Evolutionary conservation across 148 eudicot species (phyloP).

Genomic region (Rhododendron mucronatum): DNA sequence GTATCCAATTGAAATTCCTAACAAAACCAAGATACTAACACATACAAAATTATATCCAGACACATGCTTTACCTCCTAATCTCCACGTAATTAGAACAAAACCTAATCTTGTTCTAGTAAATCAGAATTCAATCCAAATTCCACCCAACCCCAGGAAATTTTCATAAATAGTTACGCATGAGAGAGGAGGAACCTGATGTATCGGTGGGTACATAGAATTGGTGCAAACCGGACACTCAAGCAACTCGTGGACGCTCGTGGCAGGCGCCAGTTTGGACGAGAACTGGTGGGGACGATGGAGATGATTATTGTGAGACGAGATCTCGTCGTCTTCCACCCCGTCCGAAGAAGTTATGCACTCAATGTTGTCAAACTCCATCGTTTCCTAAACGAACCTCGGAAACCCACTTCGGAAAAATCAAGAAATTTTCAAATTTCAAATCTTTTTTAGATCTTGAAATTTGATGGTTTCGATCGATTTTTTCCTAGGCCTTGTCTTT

Average conservation of each 20-base stretch:
- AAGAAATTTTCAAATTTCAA: not conserved
- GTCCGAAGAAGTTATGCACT: conserved; percentile 65
- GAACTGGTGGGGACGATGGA: conserved; percentile 26
- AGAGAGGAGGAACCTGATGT: conserved; percentile 42
- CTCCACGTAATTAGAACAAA: not conserved
- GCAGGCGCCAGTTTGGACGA: conserved; percentile 57
- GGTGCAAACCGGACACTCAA: conserved; percentile 95
- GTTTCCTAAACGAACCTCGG: conserved; percentile 1
- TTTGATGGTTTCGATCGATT: not conserved
- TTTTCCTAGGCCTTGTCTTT: not conserved
- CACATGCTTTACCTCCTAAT: not conserved
- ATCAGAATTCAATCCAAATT: not conserved
- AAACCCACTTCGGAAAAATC: conserved; percentile 11
- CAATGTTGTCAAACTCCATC: conserved; percentile 67
- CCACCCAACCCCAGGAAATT: not conserved
- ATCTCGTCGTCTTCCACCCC: conserved; percentile 75
- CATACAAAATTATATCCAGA: not conserved
- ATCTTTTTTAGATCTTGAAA: not conserved
- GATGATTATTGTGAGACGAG: conserved; percentile 15
- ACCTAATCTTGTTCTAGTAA: not conserved
- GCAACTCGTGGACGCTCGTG: conserved; percentile 87
- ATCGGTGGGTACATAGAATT: conserved; percentile 97
- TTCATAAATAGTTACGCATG: not conserved
- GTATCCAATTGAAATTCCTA: not conserved
- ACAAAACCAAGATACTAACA: not conserved